phyloP scores from a whole-genome alignment of 768 basidiomycete genomes.

The Chiua virens region DNA sequence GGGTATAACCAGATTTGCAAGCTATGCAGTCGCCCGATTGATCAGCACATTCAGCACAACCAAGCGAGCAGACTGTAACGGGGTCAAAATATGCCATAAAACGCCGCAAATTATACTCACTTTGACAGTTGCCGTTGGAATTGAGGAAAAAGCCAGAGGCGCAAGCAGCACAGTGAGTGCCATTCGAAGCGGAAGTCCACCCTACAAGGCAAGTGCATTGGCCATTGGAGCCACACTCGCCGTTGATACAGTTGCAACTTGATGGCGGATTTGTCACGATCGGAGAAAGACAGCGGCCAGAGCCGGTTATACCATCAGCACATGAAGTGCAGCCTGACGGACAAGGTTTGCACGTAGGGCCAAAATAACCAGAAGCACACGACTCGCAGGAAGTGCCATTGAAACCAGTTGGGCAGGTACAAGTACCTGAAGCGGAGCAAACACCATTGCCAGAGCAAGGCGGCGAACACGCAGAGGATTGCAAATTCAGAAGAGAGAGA shows the following conservation, averaged over 20 bases:
- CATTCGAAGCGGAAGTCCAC: slow-evolving; percentile 68
- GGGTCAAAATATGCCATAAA: too few species aligned
- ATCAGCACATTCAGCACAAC: slow-evolving; percentile 70
- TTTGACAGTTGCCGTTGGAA: slow-evolving; percentile 69
- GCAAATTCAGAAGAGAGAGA: slow-evolving; percentile 65
- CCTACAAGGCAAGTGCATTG: slow-evolving; percentile 78
- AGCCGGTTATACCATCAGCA: slow-evolving; percentile 77
- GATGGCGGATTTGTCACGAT: slow-evolving; percentile 52
- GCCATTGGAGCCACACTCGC: slow-evolving; percentile 64
- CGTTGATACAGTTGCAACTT: slow-evolving; percentile 82
- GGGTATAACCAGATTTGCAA: slow-evolving; percentile 71
- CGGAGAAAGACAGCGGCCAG: slow-evolving; percentile 65
- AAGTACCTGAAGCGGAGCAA: slow-evolving; percentile 70
- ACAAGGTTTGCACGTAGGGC: slow-evolving; percentile 67
- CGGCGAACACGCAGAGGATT: slow-evolving; percentile 74
- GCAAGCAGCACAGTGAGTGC: slow-evolving; percentile 77
- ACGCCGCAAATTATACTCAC: slow-evolving; percentile 44
- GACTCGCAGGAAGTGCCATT: slow-evolving; percentile 78
- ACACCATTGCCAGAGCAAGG: slow-evolving; percentile 72
- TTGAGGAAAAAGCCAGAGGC: slow-evolving; percentile 72
- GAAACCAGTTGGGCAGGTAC: slow-evolving; percentile 73
- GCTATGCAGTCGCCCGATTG: slow-evolving; percentile 67
- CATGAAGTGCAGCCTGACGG: slow-evolving; percentile 68
- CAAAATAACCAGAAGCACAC: slow-evolving; percentile 75
- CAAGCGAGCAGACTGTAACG: slow-evolving; percentile 62